phyloP scores from a whole-genome alignment of 2,329 filamentous ascomycete genomes.

The Pseudopithomyces maydicus region DNA sequence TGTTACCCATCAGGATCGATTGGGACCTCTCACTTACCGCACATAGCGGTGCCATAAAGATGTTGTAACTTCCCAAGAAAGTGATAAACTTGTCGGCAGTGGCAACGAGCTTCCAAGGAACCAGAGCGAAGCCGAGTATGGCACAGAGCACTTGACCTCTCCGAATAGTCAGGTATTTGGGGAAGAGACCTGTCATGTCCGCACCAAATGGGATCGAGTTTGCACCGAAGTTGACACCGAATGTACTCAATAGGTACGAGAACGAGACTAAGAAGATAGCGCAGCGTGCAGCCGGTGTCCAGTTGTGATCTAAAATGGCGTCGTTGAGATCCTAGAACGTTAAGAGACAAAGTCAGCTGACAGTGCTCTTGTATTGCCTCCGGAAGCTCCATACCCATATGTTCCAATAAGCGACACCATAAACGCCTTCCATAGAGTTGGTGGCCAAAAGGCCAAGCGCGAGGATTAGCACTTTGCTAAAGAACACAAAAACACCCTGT shows the following conservation, averaged over 20 bases:
- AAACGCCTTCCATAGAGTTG: constrained; percentile 38
- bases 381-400: constrained; percentile 37
- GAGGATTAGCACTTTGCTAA: constrained; percentile 49
- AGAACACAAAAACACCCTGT: constrained; percentile 44
- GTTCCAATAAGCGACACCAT: constrained; percentile 51
- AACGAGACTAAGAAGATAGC: constrained; percentile 48
- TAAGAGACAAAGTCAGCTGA: too few species aligned
- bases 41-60: constrained; percentile 50
- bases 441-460: constrained; percentile 47
- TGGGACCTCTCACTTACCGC: constrained; percentile 10
- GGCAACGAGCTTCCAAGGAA: constrained; percentile 52
- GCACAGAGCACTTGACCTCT: constrained; percentile 50
- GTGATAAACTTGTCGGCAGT: constrained; percentile 49
- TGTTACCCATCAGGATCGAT: neutral
- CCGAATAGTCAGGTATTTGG: constrained; percentile 50
- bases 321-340: constrained; percentile 20
- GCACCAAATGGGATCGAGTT: constrained; percentile 51
- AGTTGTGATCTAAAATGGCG: constrained; percentile 49
- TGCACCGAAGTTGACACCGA: constrained; percentile 51
- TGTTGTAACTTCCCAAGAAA: constrained; percentile 49
- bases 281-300: constrained; percentile 39
- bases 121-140: constrained; percentile 42
- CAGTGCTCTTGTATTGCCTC: too few species aligned
- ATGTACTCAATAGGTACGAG: constrained; percentile 45
- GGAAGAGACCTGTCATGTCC: constrained; percentile 50